Percentiles rank a stretch among this genome's conserved stretches.
Conservation (phyloP, 1,284 basidiomycete genomes). For the Melampsora allii-populina region DNA sequence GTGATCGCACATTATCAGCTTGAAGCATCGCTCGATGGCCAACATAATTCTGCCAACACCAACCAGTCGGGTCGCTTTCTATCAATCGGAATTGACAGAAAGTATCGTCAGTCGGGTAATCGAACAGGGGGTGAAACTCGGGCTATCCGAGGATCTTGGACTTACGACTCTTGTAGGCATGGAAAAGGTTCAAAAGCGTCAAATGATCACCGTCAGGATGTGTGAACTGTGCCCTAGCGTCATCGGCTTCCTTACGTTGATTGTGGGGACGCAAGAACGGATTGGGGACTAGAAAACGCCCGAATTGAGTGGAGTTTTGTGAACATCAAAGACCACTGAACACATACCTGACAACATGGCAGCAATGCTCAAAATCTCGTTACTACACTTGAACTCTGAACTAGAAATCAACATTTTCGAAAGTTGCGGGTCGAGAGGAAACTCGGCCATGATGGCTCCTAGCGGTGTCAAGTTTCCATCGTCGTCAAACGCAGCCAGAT, state of each 20-base stretch:
- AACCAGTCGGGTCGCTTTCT: constrained; percentile 69
- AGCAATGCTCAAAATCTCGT: constrained; percentile 90
- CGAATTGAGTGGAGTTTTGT: not conserved
- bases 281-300: constrained; percentile 67
- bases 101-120: not conserved
- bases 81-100: constrained; percentile 53
- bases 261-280: constrained; percentile 89
- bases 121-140: not conserved
- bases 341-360: constrained; percentile 84
- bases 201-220: constrained; percentile 95
- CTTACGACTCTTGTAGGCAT: constrained; percentile 80
- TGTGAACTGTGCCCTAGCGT: constrained; percentile 80
- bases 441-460: constrained; percentile 93
- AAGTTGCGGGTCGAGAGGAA: constrained; percentile 95
- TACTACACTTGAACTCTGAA: constrained; percentile 92
- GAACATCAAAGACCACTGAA: not conserved
- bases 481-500: constrained; percentile 86
- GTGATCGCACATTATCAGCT: constrained; percentile 92
- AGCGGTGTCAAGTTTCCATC: constrained; percentile 85
- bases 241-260: constrained; percentile 81
- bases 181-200: constrained; percentile 92
- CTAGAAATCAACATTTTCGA: constrained; percentile 92
- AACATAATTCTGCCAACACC: constrained; percentile 92
- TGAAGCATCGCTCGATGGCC: constrained; percentile 78
- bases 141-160: constrained; percentile 41